These are phyloP conservation scores for Globisporangium polare DNA, from an alignment of 352 stramenopile species.

Conservation along the genomic window DNA sequence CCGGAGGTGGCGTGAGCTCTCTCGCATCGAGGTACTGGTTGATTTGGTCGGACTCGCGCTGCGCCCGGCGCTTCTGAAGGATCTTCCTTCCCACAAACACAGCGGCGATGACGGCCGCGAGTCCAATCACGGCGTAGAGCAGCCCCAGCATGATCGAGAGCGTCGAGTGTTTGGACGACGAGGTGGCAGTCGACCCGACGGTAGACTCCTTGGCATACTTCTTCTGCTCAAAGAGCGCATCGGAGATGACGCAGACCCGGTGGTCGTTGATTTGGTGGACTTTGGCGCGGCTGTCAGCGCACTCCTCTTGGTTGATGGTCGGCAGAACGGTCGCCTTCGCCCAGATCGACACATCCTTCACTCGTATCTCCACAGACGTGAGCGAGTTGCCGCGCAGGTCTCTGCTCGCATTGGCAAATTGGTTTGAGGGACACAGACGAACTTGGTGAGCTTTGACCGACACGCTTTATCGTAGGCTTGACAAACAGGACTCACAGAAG, in stretches of 20 bases:
- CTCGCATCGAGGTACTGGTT: constrained; percentile 11
- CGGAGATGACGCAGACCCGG: constrained; percentile 15
- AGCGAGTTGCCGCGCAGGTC: constrained; percentile 12
- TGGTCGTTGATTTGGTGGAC: constrained; percentile 10
- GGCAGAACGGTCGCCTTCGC: neutral
- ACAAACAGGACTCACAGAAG: constrained; percentile 5
- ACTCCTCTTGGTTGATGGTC: neutral
- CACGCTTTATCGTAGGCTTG: neutral
- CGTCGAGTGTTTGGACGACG: neutral
- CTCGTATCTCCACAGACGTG: constrained; percentile 14
- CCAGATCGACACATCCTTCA: constrained; percentile 8
- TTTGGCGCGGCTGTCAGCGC: neutral
- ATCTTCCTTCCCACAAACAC: constrained; percentile 18
- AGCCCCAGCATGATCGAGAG: neutral
- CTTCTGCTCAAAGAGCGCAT: constrained; percentile 14
- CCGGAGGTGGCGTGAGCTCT: constrained; percentile 1
- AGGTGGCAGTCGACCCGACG: neutral
- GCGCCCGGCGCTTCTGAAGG: constrained; percentile 6
- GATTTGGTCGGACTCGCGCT: constrained; percentile 20
- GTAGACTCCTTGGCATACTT: neutral
- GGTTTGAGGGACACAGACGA: neutral
- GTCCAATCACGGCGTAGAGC: constrained; percentile 12
- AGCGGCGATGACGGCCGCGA: constrained; percentile 7
- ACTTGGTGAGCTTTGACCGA: neutral
- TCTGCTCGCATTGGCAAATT: neutral